A percentile compares a stretch with the other conserved stretches of the same genome.
phyloP scores from a whole-genome alignment of 2,329 filamentous ascomycete genomes.

The Diaporthe capsici region DNA sequence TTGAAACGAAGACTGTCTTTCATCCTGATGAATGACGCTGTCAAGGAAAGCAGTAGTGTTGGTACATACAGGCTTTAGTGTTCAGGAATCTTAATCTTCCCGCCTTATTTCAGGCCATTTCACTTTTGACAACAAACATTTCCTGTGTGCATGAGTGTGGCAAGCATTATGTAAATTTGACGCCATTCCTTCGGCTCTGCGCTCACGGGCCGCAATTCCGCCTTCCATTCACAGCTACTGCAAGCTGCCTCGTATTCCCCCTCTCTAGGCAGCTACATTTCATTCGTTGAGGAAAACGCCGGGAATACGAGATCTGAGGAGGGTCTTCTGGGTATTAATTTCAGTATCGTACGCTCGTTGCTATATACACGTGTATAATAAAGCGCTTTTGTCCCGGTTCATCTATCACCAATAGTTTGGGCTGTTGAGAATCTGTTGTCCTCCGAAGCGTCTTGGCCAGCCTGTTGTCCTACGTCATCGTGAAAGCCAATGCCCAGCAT shows the following conservation, averaged over 20 bases:
- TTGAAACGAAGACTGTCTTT: too few species aligned
- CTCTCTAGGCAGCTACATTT: conserved; percentile 25
- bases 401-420: too few species aligned
- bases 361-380: neutral
- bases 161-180: neutral
- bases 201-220: neutral
- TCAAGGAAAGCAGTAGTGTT: too few species aligned
- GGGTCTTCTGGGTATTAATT: neutral
- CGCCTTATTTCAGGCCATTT: too few species aligned
- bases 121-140: too few species aligned
- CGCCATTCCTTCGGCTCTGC: conserved; percentile 7
- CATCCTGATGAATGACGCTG: too few species aligned
- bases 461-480: neutral
- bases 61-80: too few species aligned
- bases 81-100: too few species aligned
- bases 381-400: neutral
- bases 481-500: neutral
- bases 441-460: neutral
- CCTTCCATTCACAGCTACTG: neutral
- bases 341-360: neutral
- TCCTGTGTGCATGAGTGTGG: too few species aligned
- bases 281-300: neutral
- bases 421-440: neutral
- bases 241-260: conserved; percentile 15
- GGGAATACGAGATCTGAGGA: neutral